Conservation (phyloP, 2,329 filamentous ascomycete genomes). For the Aspergillus persii region DNA sequence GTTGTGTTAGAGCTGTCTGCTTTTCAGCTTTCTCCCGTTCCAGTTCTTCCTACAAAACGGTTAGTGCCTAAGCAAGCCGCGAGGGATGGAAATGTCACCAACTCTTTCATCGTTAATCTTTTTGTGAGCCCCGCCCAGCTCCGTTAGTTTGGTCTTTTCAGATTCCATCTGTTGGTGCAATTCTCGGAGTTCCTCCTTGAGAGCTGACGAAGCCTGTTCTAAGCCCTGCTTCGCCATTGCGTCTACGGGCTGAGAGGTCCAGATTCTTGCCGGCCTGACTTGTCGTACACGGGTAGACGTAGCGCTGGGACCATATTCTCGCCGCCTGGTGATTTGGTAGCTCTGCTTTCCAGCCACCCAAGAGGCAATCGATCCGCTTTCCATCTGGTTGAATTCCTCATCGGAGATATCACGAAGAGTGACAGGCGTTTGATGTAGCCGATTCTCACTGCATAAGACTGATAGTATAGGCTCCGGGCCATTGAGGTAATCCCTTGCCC, state of each 20-base stretch:
- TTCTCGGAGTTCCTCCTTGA: conserved; percentile 43
- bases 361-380: conserved; percentile 56
- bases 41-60: conserved; percentile 24
- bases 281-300: conserved; percentile 66
- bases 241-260: conserved; percentile 77
- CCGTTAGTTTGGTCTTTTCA: conserved; percentile 28
- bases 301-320: conserved; percentile 75
- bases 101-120: conserved; percentile 44
- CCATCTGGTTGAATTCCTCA: conserved; percentile 66
- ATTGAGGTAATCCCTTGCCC: conserved; percentile 72
- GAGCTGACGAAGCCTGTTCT: conserved; percentile 47
- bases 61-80: conserved; percentile 11
- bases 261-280: conserved; percentile 63
- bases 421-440: conserved; percentile 67
- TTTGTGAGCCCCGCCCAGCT: conserved; percentile 21
- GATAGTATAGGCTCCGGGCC: conserved; percentile 81
- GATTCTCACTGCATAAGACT: conserved; percentile 77
- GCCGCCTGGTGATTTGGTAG: conserved; percentile 67
- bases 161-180: conserved; percentile 26
- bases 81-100: conserved; percentile 13
- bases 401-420: conserved; percentile 62
- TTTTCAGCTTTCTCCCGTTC: conserved; percentile 63
- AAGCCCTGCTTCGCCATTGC: conserved; percentile 56
- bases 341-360: conserved; percentile 68
- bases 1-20: conserved; percentile 65